Conservation (phyloP, 83 land plant genomes). For the Larix sibirica region DNA sequence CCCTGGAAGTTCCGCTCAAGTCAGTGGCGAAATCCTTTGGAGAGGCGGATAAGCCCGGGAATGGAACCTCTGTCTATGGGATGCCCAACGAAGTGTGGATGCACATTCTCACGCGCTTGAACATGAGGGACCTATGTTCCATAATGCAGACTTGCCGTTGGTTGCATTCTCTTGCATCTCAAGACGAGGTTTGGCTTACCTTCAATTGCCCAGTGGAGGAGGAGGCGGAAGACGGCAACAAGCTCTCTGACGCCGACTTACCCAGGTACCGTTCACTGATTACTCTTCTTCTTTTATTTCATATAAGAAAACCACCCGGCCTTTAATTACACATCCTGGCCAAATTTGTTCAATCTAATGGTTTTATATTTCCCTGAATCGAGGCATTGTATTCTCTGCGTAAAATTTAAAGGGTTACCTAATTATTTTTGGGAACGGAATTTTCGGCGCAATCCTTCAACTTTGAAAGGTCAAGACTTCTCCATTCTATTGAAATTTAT, state of each 20-base stretch:
- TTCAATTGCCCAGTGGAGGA: background rate
- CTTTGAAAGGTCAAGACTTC: too few relatives aligned
- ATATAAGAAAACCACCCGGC: too few relatives aligned
- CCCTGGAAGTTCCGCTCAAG: background rate
- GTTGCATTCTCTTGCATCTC: background rate
- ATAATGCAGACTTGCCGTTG: constrained; percentile 5
- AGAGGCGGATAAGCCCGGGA: constrained; percentile 11
- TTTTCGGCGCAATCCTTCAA: too few relatives aligned
- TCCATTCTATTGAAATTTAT: too few relatives aligned
- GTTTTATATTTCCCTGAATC: too few relatives aligned
- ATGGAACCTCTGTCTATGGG: background rate
- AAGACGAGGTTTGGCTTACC: background rate
- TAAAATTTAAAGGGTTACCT: too few relatives aligned
- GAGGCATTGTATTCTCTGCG: too few relatives aligned
- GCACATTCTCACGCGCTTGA: background rate
- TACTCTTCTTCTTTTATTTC: too few relatives aligned
- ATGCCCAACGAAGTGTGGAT: constrained; percentile 2
- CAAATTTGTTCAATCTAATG: too few relatives aligned
- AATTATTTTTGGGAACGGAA: too few relatives aligned
- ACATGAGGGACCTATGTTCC: background rate
- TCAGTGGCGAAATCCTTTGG: constrained; percentile 7
- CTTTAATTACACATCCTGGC: too few relatives aligned
- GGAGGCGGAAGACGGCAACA: background rate
- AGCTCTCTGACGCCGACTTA: background rate
- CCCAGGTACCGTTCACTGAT: background rate